Percentiles rank a stretch among this genome's conserved stretches.
These are phyloP conservation scores for Pinus albicaulis DNA, from an alignment of 75 land plant genomes.

Conservation along the genomic window DNA sequence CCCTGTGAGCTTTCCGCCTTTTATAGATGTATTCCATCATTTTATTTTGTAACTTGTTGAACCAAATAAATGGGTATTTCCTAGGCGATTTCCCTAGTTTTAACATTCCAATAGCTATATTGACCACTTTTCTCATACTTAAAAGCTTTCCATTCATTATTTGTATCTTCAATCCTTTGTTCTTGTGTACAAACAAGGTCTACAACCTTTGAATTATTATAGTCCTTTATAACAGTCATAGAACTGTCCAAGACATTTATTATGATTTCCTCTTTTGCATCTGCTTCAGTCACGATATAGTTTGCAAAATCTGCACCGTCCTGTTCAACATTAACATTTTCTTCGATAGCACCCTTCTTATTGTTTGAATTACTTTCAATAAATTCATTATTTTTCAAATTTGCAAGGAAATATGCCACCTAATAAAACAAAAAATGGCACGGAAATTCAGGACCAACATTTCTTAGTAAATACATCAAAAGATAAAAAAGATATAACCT, in stretches of 20 bases:
- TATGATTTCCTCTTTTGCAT: constrained; percentile 4
- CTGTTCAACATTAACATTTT: neutral
- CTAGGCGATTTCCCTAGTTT: constrained; percentile 93
- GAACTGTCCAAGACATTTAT: neutral
- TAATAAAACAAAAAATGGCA: constrained; percentile 11
- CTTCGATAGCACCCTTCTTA: neutral
- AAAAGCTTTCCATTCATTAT: constrained; percentile 67
- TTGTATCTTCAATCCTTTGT: constrained; percentile 23
- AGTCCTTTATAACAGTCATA: constrained; percentile 3
- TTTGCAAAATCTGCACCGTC: neutral
- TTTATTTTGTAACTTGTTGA: neutral
- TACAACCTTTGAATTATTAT: neutral
- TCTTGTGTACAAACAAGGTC: constrained; percentile 18
- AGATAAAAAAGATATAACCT: neutral
- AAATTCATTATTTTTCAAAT: constrained; percentile 30
- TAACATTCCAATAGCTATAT: constrained; percentile 86
- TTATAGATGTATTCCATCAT: neutral
- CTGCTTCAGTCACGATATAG: neutral
- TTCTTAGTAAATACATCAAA: neutral
- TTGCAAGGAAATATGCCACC: constrained; percentile 41
- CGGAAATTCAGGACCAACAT: neutral
- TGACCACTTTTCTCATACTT: constrained; percentile 69
- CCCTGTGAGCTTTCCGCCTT: neutral
- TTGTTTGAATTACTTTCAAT: constrained; percentile 8
- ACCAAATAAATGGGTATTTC: constrained; percentile 45